Conservation (phyloP, 2,329 filamentous ascomycete genomes). For the Aspergillus ibericus region DNA sequence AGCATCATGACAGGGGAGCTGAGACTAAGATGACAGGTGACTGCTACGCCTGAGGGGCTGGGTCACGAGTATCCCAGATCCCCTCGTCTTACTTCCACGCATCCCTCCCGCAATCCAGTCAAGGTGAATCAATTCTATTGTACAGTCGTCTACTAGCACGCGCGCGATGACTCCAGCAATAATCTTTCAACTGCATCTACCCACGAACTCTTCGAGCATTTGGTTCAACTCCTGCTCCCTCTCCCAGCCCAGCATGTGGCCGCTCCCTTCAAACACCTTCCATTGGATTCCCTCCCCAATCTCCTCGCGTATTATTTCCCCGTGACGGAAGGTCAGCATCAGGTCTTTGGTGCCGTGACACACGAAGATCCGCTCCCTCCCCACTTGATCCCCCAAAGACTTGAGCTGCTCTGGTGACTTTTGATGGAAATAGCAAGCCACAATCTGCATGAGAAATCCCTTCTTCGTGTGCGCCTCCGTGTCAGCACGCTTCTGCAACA, state of each 20-base stretch:
- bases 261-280: constrained; percentile 65
- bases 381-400: constrained; percentile 66
- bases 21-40: neutral
- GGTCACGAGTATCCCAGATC: constrained; percentile 1
- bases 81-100: neutral
- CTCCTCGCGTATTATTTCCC: constrained; percentile 64
- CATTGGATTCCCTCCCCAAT: constrained; percentile 61
- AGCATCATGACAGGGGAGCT: neutral
- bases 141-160: neutral
- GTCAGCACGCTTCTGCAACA: constrained; percentile 69
- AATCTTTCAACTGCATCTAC: constrained; percentile 29
- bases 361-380: constrained; percentile 71
- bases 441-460: constrained; percentile 74
- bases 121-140: neutral
- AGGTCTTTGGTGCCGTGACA: constrained; percentile 73
- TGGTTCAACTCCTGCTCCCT: constrained; percentile 67
- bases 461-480: constrained; percentile 60
- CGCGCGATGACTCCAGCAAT: neutral
- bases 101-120: neutral
- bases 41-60: neutral
- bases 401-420: constrained; percentile 68
- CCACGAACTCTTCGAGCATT: constrained; percentile 60
- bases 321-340: constrained; percentile 76
- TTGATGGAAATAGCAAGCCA: constrained; percentile 77
- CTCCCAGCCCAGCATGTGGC: constrained; percentile 75